phyloP scores from a whole-genome alignment of 768 basidiomycete species.

The Agrocybe pediades region DNA sequence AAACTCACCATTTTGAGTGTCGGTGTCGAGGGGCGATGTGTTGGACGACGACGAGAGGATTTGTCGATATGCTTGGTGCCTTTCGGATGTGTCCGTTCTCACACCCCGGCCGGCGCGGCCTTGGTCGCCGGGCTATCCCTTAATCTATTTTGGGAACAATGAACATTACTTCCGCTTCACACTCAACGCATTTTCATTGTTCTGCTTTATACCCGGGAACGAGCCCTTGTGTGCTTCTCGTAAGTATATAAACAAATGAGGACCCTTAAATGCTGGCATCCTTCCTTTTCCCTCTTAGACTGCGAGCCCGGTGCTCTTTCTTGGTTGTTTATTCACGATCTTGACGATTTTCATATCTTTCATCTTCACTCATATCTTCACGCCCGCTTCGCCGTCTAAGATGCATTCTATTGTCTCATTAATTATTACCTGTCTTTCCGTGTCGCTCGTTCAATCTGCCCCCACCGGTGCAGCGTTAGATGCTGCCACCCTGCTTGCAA shows the following conservation, averaged over 20 bases:
- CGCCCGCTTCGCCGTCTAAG: conserved; percentile 5
- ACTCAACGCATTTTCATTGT: not conserved
- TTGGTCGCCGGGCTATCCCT: not conserved
- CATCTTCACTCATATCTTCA: not conserved
- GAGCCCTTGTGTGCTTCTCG: not conserved
- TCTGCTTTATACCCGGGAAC: not conserved
- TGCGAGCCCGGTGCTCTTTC: conserved; percentile 37
- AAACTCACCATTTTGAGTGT: conserved; percentile 44
- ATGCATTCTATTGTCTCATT: conserved; percentile 8
- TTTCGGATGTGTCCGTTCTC: conserved; percentile 33
- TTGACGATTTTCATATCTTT: conserved; percentile 15
- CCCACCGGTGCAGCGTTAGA: conserved; percentile 37
- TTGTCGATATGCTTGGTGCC: conserved; percentile 21
- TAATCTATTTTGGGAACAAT: conserved; percentile 6
- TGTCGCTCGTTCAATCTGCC: conserved; percentile 29
- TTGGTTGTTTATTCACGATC: conserved; percentile 14
- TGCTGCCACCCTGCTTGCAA: conserved; percentile 43
- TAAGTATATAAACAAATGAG: not conserved
- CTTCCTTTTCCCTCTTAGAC: conserved; percentile 11
- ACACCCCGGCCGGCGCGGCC: conserved; percentile 17
- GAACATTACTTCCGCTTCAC: not conserved
- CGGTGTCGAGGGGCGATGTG: conserved; percentile 39
- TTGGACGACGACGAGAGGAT: conserved; percentile 32
- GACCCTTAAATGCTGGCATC: not conserved
- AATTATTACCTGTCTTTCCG: conserved; percentile 10